Conservation (phyloP, 805 yeast species). For the Teunomyces aglyptinius region DNA sequence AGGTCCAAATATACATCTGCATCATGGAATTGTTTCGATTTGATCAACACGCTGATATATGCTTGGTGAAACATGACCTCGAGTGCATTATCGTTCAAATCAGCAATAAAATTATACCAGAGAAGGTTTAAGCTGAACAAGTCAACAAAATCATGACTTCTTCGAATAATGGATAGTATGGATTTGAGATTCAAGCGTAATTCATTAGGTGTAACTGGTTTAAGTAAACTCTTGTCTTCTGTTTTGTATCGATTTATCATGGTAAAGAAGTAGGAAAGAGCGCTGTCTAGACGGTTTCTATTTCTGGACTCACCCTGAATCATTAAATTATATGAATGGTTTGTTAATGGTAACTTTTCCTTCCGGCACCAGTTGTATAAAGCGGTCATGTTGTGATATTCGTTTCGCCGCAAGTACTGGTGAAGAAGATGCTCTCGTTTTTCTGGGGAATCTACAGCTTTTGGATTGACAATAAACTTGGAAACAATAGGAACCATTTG, state of each 20-base stretch:
- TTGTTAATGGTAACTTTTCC: neutral
- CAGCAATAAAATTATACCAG: conserved; percentile 17
- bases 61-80: conserved; percentile 22
- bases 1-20: conserved; percentile 21
- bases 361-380: conserved; percentile 2
- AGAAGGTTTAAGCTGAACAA: conserved; percentile 19
- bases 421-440: conserved; percentile 5
- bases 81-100: conserved; percentile 5
- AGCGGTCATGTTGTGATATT: neutral
- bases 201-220: conserved; percentile 6
- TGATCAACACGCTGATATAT: conserved; percentile 20
- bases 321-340: conserved; percentile 1
- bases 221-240: conserved; percentile 8
- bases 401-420: neutral
- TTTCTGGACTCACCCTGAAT: conserved; percentile 1
- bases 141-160: conserved; percentile 19
- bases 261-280: conserved; percentile 6
- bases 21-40: conserved; percentile 20
- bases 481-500: neutral
- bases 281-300: conserved; percentile 6
- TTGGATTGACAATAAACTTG: neutral
- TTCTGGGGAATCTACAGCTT: neutral
- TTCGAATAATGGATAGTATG: conserved; percentile 8
- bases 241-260: conserved; percentile 9
- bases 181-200: neutral